Conservation (phyloP, 2,329 filamentous ascomycete genomes). For the Diplocarpon rosae region DNA sequence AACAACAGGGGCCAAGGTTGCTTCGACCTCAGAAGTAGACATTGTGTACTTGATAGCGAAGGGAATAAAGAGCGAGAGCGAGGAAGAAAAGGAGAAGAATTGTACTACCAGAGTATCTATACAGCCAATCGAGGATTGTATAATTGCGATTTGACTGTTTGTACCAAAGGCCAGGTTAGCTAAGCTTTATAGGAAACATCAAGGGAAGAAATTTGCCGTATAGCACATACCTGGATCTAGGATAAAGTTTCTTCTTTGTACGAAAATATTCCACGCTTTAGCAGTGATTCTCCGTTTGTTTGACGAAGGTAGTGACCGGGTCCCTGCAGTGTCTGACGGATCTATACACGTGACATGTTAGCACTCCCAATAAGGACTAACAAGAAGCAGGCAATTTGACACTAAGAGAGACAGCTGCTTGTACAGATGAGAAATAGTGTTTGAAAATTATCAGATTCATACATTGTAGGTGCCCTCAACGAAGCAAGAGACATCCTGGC, state of each 20-base stretch:
- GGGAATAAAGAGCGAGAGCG: not conserved
- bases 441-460: too few species aligned
- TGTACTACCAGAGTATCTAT: constrained; percentile 15
- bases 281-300: constrained; percentile 16
- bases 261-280: constrained; percentile 7
- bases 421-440: not conserved
- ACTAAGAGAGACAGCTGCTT: not conserved
- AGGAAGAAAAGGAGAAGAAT: constrained; percentile 1
- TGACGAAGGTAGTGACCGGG: constrained; percentile 10
- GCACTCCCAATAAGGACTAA: constrained; percentile 4
- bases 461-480: too few species aligned
- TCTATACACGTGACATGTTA: constrained; percentile 13
- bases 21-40: not conserved
- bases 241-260: constrained; percentile 5
- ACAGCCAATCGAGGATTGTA: constrained; percentile 10
- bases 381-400: not conserved
- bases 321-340: constrained; percentile 16
- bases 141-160: constrained; percentile 7
- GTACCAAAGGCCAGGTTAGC: constrained; percentile 3
- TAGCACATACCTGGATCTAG: constrained; percentile 5
- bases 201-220: not conserved
- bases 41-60: constrained; percentile 1
- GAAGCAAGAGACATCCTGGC: too few species aligned
- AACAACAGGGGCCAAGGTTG: not conserved
- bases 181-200: not conserved